These are phyloP conservation scores for Lichtheimia hyalospora DNA, from an alignment of 371 early-diverging fungal genomes.

Conservation along the genomic window DNA sequence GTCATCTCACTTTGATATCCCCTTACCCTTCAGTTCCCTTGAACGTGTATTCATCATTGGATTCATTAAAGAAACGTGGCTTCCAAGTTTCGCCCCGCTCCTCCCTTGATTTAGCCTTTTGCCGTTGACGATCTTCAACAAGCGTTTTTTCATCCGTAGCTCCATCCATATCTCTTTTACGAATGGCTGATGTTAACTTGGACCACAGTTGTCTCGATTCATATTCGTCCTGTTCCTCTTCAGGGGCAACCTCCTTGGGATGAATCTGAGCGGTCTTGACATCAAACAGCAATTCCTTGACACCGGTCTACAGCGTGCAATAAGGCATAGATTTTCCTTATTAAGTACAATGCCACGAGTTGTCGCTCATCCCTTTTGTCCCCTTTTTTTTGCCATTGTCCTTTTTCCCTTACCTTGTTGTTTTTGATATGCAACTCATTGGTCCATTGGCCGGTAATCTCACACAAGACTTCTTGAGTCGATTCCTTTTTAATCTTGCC, in stretches of 20 bases:
- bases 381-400: neutral
- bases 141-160: conserved; percentile 82
- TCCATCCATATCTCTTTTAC: conserved; percentile 60
- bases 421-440: conserved; percentile 64
- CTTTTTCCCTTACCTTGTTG: conserved; percentile 16
- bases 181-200: conserved; percentile 75
- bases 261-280: conserved; percentile 57
- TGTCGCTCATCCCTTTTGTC: neutral
- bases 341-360: conserved; percentile 3
- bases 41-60: conserved; percentile 29
- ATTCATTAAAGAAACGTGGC: conserved; percentile 52
- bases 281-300: conserved; percentile 68
- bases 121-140: conserved; percentile 84
- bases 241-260: conserved; percentile 70
- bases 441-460: conserved; percentile 86
- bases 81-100: conserved; percentile 44
- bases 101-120: conserved; percentile 59
- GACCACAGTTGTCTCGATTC: conserved; percentile 85
- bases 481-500: conserved; percentile 83
- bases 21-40: conserved; percentile 21
- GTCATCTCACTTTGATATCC: neutral
- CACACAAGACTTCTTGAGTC: conserved; percentile 76
- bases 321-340: neutral
- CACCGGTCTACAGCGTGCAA: conserved; percentile 13
- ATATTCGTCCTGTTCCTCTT: conserved; percentile 75